Conservation (phyloP, 352 stramenopile genomes). For the Achlya hypogyna region DNA sequence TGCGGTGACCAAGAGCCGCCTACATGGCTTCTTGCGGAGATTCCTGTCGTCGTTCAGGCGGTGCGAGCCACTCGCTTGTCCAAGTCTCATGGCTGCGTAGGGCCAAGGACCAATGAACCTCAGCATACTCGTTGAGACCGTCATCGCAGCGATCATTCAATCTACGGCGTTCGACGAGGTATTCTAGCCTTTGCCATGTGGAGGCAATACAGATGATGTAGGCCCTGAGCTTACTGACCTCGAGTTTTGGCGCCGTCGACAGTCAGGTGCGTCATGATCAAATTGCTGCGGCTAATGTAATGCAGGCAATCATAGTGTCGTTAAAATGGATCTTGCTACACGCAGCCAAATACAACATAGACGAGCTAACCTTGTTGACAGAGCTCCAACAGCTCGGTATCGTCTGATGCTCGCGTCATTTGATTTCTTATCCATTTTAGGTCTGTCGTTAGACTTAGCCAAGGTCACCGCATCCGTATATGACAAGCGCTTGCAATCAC, state of each 20-base stretch:
- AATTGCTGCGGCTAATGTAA: too few relatives aligned
- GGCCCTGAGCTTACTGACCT: not conserved
- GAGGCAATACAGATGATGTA: not conserved
- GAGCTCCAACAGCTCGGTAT: slow-evolving; percentile 15
- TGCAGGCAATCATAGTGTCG: slow-evolving; percentile 11
- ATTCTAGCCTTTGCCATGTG: not conserved
- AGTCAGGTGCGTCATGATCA: not conserved
- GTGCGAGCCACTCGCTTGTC: not conserved
- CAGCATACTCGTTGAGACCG: not conserved
- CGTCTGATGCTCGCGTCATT: not conserved
- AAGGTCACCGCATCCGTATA: not conserved
- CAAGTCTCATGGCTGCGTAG: not conserved
- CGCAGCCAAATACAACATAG: slow-evolving; percentile 13
- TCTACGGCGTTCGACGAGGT: not conserved
- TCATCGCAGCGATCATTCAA: not conserved
- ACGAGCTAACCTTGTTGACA: not conserved
- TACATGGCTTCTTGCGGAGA: slow-evolving; percentile 10
- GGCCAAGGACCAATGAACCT: not conserved
- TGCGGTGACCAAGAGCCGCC: slow-evolving; percentile 14
- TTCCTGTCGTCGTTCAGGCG: not conserved
- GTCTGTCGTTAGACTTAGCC: not conserved
- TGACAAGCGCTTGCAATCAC: not conserved
- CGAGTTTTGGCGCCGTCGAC: not conserved
- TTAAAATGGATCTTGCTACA: slow-evolving; percentile 16
- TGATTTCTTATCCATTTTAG: not conserved